phyloP scores from a whole-genome alignment of 768 basidiomycete species.

The Boletus pseudo-olivaceus region DNA sequence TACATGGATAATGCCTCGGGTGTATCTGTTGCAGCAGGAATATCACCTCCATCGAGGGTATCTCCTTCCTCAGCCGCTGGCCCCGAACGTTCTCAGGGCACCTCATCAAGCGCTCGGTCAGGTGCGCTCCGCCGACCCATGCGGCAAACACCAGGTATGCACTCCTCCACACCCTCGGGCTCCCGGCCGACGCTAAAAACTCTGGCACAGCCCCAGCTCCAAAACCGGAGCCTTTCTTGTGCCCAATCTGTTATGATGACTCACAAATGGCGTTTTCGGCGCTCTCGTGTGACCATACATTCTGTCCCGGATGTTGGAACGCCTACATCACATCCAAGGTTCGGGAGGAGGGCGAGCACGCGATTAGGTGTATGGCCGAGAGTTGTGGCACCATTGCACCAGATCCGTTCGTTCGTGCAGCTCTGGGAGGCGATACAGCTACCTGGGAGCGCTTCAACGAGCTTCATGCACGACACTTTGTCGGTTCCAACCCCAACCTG shows the following conservation, averaged over 20 bases:
- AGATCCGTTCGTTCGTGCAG: constrained; percentile 56
- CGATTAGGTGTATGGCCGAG: constrained; percentile 78
- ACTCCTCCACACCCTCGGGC: background rate
- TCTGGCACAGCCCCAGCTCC: constrained; percentile 18
- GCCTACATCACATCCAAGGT: constrained; percentile 80
- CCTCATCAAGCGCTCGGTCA: constrained; percentile 24
- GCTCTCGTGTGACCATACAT: constrained; percentile 80
- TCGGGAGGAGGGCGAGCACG: constrained; percentile 72
- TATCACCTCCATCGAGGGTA: constrained; percentile 37
- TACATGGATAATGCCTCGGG: constrained; percentile 89
- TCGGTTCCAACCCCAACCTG: constrained; percentile 74
- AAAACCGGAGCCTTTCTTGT: constrained; percentile 62
- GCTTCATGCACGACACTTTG: constrained; percentile 86
- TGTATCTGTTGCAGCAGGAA: constrained; percentile 73
- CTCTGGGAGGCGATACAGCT: constrained; percentile 53
- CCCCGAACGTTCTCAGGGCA: constrained; percentile 33
- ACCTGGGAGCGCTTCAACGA: constrained; percentile 75
- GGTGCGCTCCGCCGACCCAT: constrained; percentile 26
- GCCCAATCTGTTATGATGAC: constrained; percentile 93
- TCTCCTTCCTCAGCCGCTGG: constrained; percentile 25
- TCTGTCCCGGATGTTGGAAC: constrained; percentile 82
- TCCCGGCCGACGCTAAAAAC: background rate
- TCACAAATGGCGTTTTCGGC: constrained; percentile 63
- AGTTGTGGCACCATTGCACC: constrained; percentile 63
- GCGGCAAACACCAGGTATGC: constrained; percentile 28